Evolutionary conservation across 1,284 basidiomycete species (phyloP).

Genomic region (Malassezia nana): DNA sequence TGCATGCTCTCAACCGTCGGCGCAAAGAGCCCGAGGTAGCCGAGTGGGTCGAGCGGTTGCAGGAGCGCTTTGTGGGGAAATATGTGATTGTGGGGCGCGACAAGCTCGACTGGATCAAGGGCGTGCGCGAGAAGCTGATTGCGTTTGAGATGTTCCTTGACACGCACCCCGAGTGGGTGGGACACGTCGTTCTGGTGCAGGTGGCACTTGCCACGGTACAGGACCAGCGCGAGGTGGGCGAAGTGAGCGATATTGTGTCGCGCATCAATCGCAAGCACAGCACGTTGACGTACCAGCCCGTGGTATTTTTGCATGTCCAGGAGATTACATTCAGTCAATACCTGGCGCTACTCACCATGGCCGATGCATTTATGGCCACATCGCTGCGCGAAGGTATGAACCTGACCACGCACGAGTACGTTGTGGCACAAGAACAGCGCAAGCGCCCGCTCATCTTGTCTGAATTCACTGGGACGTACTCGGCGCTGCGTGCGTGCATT

Average conservation of each 20-base stretch:
- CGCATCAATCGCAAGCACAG: conserved; percentile 73
- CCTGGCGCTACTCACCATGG: conserved; percentile 67
- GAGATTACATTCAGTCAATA: conserved; percentile 79
- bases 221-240: conserved; percentile 63
- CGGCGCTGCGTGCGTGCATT: conserved; percentile 73
- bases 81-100: conserved; percentile 76
- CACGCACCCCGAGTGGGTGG: conserved; percentile 65
- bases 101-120: conserved; percentile 76
- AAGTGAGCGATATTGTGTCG: conserved; percentile 66
- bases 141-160: conserved; percentile 76
- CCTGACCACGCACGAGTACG: conserved; percentile 68
- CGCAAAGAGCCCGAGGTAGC: conserved; percentile 66
- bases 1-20: conserved; percentile 60
- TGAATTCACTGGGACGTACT: conserved; percentile 75
- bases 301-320: conserved; percentile 75
- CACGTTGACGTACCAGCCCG: conserved; percentile 72
- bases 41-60: conserved; percentile 67
- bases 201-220: conserved; percentile 73
- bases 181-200: conserved; percentile 73
- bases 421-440: conserved; percentile 55
- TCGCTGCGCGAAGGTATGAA: conserved; percentile 80
- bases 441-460: conserved; percentile 62
- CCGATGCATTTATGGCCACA: conserved; percentile 76
- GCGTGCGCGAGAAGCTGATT: conserved; percentile 69
- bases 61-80: conserved; percentile 69